phyloP scores from a whole-genome alignment of 192 early-diverging fungal genomes.

The Jimgerdemannia flammicorona region DNA sequence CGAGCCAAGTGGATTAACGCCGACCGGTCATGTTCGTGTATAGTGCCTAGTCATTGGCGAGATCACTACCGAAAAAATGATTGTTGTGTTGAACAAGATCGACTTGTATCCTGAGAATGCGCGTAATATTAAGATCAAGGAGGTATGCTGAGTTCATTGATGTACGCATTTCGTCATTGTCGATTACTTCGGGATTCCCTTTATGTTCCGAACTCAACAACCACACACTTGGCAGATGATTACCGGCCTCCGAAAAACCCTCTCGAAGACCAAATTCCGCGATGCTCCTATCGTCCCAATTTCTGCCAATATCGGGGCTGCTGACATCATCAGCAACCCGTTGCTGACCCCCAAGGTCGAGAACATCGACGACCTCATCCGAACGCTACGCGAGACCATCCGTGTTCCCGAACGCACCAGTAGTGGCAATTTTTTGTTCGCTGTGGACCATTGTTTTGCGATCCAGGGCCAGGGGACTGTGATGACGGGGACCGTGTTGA shows the following conservation, averaged over 20 bases:
- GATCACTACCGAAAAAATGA: constrained; percentile 1
- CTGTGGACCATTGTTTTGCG: constrained; percentile 3
- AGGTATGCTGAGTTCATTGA: neutral
- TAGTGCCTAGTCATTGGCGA: constrained; percentile 6
- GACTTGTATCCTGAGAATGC: neutral
- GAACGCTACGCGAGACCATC: neutral
- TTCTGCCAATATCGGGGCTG: neutral
- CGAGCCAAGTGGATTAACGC: too few relatives aligned
- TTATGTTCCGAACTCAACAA: neutral
- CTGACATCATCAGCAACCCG: neutral
- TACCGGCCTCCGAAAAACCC: neutral
- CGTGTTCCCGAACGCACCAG: neutral
- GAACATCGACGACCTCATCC: neutral
- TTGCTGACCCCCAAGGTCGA: neutral
- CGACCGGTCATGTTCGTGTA: neutral
- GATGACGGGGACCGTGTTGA: neutral
- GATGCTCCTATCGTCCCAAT: constrained; percentile 1
- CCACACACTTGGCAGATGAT: neutral
- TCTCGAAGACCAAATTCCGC: constrained; percentile 1
- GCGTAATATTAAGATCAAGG: neutral
- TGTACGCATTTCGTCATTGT: neutral
- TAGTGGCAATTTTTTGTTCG: neutral
- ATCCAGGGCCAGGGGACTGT: constrained; percentile 1
- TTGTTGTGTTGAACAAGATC: neutral
- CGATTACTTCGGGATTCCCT: neutral